These are phyloP conservation scores for Halophytophthora polymorphica DNA, from an alignment of 352 stramenopile species.

Conservation along the genomic window DNA sequence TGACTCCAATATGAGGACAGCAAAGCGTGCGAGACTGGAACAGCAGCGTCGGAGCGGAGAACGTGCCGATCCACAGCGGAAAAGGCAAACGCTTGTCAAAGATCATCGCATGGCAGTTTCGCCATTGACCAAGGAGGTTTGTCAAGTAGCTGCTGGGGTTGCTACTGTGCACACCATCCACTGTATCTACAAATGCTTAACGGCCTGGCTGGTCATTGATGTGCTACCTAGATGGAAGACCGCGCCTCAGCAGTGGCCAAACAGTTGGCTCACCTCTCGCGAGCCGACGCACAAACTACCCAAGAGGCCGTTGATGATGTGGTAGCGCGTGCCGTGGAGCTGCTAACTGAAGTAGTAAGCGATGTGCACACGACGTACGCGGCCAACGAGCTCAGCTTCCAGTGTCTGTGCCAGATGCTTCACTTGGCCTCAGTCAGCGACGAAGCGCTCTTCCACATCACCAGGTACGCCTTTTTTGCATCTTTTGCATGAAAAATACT, in stretches of 20 bases:
- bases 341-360: constrained; percentile 65
- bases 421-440: constrained; percentile 49
- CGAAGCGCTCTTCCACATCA: constrained; percentile 57
- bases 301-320: constrained; percentile 25
- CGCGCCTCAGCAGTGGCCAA: constrained; percentile 38
- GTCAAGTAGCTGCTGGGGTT: neutral
- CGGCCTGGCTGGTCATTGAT: no score
- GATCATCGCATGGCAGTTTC: neutral
- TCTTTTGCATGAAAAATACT: neutral
- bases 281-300: constrained; percentile 25
- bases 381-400: constrained; percentile 53
- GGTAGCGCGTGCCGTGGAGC: constrained; percentile 21
- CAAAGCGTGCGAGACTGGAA: neutral
- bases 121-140: constrained; percentile 28
- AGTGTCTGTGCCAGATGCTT: constrained; percentile 38
- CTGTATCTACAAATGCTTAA: no score
- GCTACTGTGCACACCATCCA: neutral
- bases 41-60: constrained; percentile 9
- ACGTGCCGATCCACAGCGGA: no score
- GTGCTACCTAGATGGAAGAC: constrained; percentile 46
- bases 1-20: neutral
- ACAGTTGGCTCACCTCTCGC: constrained; percentile 39
- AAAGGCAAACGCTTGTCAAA: no score
- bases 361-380: constrained; percentile 50
- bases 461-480: constrained; percentile 24